Evolutionary conservation across 345 rosid genomes (phyloP).

Genomic region (Raphanus sativus): DNA sequence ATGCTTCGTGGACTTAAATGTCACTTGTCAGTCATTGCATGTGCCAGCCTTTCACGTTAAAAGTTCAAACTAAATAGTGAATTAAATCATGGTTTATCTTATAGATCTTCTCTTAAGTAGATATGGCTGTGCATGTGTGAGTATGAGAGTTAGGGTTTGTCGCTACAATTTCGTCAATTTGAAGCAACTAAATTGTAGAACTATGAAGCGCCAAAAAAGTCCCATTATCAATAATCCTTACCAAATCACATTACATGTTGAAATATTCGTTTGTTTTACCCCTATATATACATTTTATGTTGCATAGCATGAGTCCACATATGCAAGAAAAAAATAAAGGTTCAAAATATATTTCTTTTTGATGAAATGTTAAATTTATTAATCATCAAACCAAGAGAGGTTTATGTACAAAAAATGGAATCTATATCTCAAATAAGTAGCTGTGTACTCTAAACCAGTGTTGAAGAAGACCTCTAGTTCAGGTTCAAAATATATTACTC

Average conservation of each 20-base stretch:
- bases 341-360: neutral
- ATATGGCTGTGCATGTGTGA: neutral
- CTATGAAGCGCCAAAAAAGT: neutral
- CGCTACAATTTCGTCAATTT: neutral
- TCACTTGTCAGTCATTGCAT: conserved; percentile 17
- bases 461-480: too few relatives aligned
- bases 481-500: neutral
- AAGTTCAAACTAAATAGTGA: neutral
- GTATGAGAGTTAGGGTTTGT: neutral
- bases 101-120: neutral
- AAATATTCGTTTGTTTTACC: neutral
- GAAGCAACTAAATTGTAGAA: neutral
- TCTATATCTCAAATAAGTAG: too few relatives aligned
- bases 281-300: neutral
- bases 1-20: conserved; percentile 38
- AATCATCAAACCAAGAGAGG: too few relatives aligned
- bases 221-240: neutral
- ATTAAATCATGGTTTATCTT: neutral
- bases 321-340: neutral
- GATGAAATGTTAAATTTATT: too few relatives aligned
- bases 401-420: too few relatives aligned
- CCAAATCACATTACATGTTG: neutral
- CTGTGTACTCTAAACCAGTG: too few relatives aligned
- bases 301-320: neutral
- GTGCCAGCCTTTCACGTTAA: neutral